Conservation (phyloP, 768 basidiomycete genomes). For the Neoboletus magnificus region DNA sequence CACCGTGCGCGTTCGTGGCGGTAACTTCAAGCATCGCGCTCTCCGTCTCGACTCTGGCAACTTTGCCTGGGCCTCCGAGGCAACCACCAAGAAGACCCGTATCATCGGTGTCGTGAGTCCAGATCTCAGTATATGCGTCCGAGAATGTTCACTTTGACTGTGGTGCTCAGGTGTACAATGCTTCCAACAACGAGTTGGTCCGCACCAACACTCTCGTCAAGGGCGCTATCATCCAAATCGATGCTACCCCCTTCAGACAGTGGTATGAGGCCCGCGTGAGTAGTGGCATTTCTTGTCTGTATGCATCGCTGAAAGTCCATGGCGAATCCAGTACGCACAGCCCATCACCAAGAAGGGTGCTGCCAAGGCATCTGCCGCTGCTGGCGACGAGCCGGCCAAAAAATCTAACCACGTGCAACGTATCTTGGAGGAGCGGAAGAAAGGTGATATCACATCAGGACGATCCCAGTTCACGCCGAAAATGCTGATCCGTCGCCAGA, state of each 20-base stretch:
- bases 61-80: slow-evolving; percentile 98
- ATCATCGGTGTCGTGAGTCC: slow-evolving; percentile 88
- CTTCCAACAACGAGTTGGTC: slow-evolving; percentile 99
- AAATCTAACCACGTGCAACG: slow-evolving; percentile 90
- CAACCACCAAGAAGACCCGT: slow-evolving; percentile 91
- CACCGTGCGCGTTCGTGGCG: slow-evolving; percentile 92
- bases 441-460: slow-evolving; percentile 50
- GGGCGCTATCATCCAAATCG: slow-evolving; percentile 93
- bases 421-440: slow-evolving; percentile 84
- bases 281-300: slow-evolving; percentile 17
- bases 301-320: slow-evolving; percentile 1
- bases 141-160: slow-evolving; percentile 3
- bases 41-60: slow-evolving; percentile 96
- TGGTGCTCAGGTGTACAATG: slow-evolving; percentile 81
- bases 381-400: slow-evolving; percentile 61
- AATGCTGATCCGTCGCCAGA: slow-evolving; percentile 43
- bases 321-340: slow-evolving; percentile 73
- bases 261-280: slow-evolving; percentile 98
- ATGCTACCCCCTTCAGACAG: slow-evolving; percentile 98
- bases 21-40: slow-evolving; percentile 93
- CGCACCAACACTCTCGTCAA: slow-evolving; percentile 99
- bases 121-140: not conserved
- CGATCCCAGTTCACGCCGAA: not conserved
- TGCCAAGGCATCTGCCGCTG: slow-evolving; percentile 50
- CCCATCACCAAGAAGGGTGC: slow-evolving; percentile 86